phyloP scores from a whole-genome alignment of 768 basidiomycete species.

The Postia placenta region DNA sequence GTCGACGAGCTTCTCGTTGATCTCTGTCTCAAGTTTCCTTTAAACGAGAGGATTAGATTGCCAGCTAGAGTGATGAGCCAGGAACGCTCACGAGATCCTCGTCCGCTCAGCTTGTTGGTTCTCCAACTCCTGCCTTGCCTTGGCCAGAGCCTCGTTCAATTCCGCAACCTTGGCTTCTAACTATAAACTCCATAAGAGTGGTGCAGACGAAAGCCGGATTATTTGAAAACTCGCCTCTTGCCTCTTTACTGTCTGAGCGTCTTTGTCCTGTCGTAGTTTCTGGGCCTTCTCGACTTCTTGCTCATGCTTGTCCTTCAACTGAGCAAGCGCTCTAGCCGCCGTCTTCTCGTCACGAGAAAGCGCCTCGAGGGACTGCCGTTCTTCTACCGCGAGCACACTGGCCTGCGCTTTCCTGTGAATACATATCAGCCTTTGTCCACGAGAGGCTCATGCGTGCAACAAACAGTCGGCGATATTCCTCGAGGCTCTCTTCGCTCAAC shows the following conservation, averaged over 20 bases:
- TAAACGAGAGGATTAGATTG: neutral
- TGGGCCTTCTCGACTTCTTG: conserved; percentile 52
- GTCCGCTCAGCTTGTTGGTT: conserved; percentile 80
- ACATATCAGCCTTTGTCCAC: neutral
- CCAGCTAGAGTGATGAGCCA: neutral
- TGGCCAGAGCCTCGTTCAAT: conserved; percentile 55
- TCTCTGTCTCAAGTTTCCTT: conserved; percentile 86
- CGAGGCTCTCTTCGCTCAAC: conserved; percentile 76
- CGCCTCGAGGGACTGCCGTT: conserved; percentile 81
- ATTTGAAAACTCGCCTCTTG: conserved; percentile 42
- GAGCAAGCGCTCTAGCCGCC: conserved; percentile 51
- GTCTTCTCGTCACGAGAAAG: conserved; percentile 82
- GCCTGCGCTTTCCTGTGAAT: conserved; percentile 69
- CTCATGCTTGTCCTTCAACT: conserved; percentile 65
- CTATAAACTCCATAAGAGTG: conserved; percentile 23
- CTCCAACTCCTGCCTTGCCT: conserved; percentile 71
- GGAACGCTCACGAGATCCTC: conserved; percentile 58
- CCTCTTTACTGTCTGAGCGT: conserved; percentile 42
- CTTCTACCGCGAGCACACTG: conserved; percentile 73
- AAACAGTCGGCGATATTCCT: conserved; percentile 81
- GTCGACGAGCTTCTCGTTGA: conserved; percentile 85
- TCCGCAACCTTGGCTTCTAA: conserved; percentile 54
- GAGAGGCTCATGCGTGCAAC: conserved; percentile 19
- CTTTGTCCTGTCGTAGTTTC: conserved; percentile 50
- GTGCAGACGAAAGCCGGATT: neutral